A percentile compares a stretch with the other conserved stretches of the same genome.
phyloP scores from a whole-genome alignment of 2,329 filamentous ascomycete genomes.

The Raffaelea deltoideospora region DNA sequence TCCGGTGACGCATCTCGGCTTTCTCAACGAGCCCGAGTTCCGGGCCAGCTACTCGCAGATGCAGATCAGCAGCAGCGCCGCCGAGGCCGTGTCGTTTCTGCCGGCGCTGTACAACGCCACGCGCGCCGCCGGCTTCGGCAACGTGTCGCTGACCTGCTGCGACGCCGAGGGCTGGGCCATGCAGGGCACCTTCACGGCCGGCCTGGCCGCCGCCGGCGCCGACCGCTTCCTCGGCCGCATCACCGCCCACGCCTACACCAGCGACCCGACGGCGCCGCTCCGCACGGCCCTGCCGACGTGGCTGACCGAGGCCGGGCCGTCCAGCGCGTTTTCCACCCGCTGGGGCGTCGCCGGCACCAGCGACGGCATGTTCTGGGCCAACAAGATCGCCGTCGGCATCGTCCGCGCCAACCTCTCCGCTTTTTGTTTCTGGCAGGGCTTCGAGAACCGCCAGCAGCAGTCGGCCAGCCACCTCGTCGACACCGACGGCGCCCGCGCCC shows the following conservation, averaged over 20 bases:
- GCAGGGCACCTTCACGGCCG: conserved; percentile 19
- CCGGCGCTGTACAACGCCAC: conserved; percentile 27
- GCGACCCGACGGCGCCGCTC: conserved; percentile 11
- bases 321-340: background rate
- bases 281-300: background rate
- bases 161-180: conserved; percentile 24
- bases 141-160: conserved; percentile 20
- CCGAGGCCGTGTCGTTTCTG: conserved; percentile 42
- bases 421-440: conserved; percentile 33
- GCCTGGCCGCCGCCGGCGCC: conserved; percentile 18
- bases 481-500: conserved; percentile 11
- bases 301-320: background rate
- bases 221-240: conserved; percentile 15
- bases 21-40: conserved; percentile 30
- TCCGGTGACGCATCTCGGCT: conserved; percentile 28
- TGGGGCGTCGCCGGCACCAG: conserved; percentile 26
- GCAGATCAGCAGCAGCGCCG: conserved; percentile 59
- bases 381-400: conserved; percentile 27
- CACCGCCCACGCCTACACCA: conserved; percentile 14
- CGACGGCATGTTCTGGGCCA: conserved; percentile 33
- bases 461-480: conserved; percentile 15
- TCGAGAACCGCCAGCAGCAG: conserved; percentile 13
- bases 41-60: conserved; percentile 27
- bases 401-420: conserved; percentile 28
- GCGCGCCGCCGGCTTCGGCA: conserved; percentile 15